Conservation (phyloP, 202 grass and related monocot genomes). For the Carex arenaria region DNA sequence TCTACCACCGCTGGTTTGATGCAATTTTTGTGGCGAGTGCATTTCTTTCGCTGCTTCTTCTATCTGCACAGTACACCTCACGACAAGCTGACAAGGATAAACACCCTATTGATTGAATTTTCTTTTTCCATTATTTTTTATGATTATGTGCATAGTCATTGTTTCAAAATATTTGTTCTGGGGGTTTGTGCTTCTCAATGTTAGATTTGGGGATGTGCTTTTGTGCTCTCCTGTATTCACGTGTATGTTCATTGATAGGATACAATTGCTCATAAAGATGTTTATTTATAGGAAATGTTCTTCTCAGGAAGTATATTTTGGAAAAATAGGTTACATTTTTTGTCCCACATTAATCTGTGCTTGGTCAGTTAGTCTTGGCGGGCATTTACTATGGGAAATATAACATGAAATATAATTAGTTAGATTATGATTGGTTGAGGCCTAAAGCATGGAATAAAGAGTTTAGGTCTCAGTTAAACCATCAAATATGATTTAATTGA, state of each 20-base stretch:
- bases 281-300: conserved; percentile 1
- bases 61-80: conserved; percentile 91
- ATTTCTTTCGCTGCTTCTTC: conserved; percentile 80
- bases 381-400: background rate
- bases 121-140: conserved; percentile 36
- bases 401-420: background rate
- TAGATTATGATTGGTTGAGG: background rate
- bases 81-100: conserved; percentile 96
- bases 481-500: too few species aligned
- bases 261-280: background rate
- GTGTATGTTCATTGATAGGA: background rate
- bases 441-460: too few species aligned
- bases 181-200: background rate
- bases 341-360: conserved; percentile 3
- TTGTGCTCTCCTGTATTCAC: background rate
- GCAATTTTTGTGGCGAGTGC: conserved; percentile 97
- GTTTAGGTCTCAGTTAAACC: too few species aligned
- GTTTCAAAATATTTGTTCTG: conserved; percentile 23
- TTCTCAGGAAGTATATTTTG: background rate
- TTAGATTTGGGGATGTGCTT: background rate
- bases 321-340: background rate
- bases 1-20: conserved; percentile 99
- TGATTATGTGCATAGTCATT: conserved; percentile 46
- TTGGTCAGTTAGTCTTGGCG: background rate
- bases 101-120: conserved; percentile 85